Percentiles rank a stretch among this genome's conserved stretches.
phyloP scores from a whole-genome alignment of 176 grass and related monocot genomes.

The Oryza meyeriana region DNA sequence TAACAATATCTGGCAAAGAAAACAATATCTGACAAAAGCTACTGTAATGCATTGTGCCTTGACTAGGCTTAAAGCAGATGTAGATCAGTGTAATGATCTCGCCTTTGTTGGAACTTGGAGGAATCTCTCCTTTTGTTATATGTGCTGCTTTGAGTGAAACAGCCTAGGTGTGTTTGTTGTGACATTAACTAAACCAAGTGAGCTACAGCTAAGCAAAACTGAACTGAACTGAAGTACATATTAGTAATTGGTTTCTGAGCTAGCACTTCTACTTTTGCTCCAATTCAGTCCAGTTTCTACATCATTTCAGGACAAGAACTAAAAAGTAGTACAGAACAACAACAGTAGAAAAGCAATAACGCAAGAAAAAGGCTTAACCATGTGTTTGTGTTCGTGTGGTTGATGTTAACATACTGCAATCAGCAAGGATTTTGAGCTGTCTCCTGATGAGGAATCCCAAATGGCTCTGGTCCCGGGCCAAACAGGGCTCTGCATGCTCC shows the following conservation, averaged over 20 bases:
- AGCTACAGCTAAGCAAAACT: constrained; percentile 5
- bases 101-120: constrained; percentile 47
- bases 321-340: background rate
- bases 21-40: constrained; percentile 21
- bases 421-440: constrained; percentile 18
- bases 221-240: constrained; percentile 8
- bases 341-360: background rate
- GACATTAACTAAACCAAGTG: constrained; percentile 24
- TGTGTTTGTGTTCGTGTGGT: background rate
- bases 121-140: constrained; percentile 30
- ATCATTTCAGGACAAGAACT: background rate
- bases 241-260: background rate
- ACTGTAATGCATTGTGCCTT: constrained; percentile 1
- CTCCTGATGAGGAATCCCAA: constrained; percentile 21
- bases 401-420: background rate
- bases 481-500: background rate
- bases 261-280: background rate
- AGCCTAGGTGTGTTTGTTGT: constrained; percentile 2
- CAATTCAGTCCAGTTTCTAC: background rate
- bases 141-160: constrained; percentile 34
- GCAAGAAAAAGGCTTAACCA: background rate
- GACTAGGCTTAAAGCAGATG: background rate
- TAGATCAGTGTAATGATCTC: background rate
- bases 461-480: constrained; percentile 13
- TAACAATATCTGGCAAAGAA: constrained; percentile 10